Conservation (phyloP, 164 flowering plant species). For the Echeveria elegans region DNA sequence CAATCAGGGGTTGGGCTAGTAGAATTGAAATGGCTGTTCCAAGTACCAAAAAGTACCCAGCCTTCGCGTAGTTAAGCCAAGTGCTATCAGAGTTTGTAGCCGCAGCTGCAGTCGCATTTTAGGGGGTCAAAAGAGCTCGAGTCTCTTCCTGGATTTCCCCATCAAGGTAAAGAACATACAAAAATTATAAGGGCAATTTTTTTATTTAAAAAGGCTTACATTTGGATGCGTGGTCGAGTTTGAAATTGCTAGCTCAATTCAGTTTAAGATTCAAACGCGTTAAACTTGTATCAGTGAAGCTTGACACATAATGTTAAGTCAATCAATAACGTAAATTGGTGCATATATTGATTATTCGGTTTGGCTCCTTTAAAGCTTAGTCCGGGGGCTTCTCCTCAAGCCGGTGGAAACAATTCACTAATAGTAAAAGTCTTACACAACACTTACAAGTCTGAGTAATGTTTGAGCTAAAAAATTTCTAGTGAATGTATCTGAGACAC, state of each 20-base stretch:
- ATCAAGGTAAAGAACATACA: background rate
- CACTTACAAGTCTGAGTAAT: too few relatives aligned
- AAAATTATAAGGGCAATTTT: background rate
- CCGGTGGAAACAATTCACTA: too few relatives aligned
- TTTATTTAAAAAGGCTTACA: background rate
- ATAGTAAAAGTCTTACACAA: too few relatives aligned
- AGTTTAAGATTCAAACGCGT: too few relatives aligned
- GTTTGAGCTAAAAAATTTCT: too few relatives aligned
- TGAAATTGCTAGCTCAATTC: background rate
- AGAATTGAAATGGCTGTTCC: conserved; percentile 20
- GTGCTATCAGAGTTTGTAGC: background rate
- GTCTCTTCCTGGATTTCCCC: background rate
- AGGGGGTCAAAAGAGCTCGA: background rate
- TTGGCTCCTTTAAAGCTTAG: too few relatives aligned
- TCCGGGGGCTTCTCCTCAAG: too few relatives aligned
- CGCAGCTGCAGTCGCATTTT: background rate
- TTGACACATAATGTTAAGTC: too few relatives aligned
- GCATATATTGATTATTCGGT: too few relatives aligned
- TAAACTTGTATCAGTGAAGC: too few relatives aligned
- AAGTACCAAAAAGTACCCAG: conserved; percentile 15
- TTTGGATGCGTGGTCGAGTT: background rate
- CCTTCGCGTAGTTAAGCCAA: conserved; percentile 21
- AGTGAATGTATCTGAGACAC: too few relatives aligned
- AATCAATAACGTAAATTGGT: too few relatives aligned
- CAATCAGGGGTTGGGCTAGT: conserved; percentile 21